These are phyloP conservation scores for Meyerozyma sp. DNA, from an alignment of 1,139 yeast genomes.

Conservation along the genomic window DNA sequence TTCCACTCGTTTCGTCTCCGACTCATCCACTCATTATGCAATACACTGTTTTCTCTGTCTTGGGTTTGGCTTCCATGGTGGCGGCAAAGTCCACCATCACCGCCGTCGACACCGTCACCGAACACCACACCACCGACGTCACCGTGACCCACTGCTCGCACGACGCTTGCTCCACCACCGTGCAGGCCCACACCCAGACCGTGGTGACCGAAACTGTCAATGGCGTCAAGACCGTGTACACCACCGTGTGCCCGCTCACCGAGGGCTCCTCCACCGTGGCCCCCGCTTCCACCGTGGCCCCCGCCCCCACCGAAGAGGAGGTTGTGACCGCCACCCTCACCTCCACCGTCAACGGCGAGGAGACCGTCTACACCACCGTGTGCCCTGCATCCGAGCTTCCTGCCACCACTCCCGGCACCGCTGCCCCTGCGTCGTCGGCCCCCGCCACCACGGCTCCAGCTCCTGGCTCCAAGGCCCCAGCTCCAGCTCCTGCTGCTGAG, in stretches of 20 bases:
- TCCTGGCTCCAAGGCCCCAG: conserved; percentile 3
- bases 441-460: conserved; percentile 8
- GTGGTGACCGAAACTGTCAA: conserved; percentile 13
- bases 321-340: conserved; percentile 5
- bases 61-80: conserved; percentile 24
- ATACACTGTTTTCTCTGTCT: conserved; percentile 25
- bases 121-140: conserved; percentile 27
- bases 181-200: conserved; percentile 7
- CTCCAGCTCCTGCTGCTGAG: conserved; percentile 4
- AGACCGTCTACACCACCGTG: conserved; percentile 16
- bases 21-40: conserved; percentile 20
- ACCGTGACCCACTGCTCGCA: conserved; percentile 41
- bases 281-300: conserved; percentile 6
- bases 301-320: conserved; percentile 3
- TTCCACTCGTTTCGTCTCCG: conserved; percentile 8
- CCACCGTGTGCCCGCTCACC: conserved; percentile 12
- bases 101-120: conserved; percentile 25
- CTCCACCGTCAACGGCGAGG: conserved; percentile 12
- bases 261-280: conserved; percentile 7
- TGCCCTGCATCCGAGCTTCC: conserved; percentile 13
- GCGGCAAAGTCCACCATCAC: conserved; percentile 12
- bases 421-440: conserved; percentile 7
- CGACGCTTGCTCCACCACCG: conserved; percentile 23
- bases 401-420: conserved; percentile 9
- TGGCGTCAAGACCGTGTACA: conserved; percentile 13